Conservation (phyloP, 768 basidiomycete genomes). For the Psilocybe sp. region DNA sequence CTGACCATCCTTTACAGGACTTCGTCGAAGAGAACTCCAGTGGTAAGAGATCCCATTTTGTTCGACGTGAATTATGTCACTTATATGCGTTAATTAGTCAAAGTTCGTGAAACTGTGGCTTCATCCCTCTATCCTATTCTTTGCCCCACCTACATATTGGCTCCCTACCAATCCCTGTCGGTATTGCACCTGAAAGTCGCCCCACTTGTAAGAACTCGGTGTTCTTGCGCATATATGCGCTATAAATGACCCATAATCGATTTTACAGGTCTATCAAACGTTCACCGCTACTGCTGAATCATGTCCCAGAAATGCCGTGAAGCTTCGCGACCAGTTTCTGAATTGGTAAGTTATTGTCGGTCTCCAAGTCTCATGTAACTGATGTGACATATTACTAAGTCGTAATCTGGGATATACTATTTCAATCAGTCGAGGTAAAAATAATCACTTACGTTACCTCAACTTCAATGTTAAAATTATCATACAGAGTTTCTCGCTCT, state of each 20-base stretch:
- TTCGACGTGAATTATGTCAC: constrained; percentile 7
- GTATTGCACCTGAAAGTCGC: constrained; percentile 18
- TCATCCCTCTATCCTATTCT: constrained; percentile 19
- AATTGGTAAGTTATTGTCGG: constrained; percentile 44
- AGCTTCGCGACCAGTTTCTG: constrained; percentile 34
- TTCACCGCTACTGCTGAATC: constrained; percentile 45
- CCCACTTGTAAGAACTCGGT: constrained; percentile 19
- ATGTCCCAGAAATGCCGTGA: constrained; percentile 39
- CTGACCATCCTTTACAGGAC: constrained; percentile 13
- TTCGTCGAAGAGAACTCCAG: constrained; percentile 16
- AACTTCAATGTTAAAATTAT: constrained; percentile 1
- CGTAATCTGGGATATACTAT: constrained; percentile 46
- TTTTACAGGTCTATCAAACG: constrained; percentile 47
- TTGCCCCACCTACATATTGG: constrained; percentile 17
- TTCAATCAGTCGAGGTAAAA: constrained; percentile 43
- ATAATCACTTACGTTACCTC: not conserved
- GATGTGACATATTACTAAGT: constrained; percentile 20
- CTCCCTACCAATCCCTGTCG: not conserved
- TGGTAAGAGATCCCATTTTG: constrained; percentile 3
- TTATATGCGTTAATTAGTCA: not conserved
- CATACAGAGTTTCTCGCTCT: constrained; percentile 50
- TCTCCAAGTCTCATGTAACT: not conserved
- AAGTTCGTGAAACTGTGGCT: constrained; percentile 17
- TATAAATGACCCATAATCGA: not conserved
- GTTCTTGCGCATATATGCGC: constrained; percentile 17